These are phyloP conservation scores for Salix purpurea DNA, from an alignment of 345 rosid genomes.

Conservation along the genomic window DNA sequence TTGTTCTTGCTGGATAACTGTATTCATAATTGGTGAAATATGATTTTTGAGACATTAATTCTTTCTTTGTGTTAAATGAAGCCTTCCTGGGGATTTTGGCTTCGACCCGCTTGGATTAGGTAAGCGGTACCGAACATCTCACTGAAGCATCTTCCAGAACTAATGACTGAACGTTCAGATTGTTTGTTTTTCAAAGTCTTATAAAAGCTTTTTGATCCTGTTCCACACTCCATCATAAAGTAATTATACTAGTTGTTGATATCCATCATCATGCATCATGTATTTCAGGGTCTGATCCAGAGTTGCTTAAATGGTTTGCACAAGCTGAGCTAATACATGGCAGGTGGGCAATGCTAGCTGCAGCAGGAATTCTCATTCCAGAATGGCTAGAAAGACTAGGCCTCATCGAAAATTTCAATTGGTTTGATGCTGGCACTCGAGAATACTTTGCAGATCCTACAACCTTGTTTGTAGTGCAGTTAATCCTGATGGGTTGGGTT, in stretches of 20 bases:
- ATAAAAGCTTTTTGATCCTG: too few relatives aligned
- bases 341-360: conserved; percentile 99
- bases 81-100: conserved; percentile 88
- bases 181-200: too few relatives aligned
- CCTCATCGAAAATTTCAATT: conserved; percentile 63
- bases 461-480: conserved; percentile 62
- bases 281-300: conserved; percentile 77
- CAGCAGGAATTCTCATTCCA: conserved; percentile 74
- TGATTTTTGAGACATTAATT: conserved; percentile 4
- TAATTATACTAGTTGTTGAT: not conserved
- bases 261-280: not conserved
- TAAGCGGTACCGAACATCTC: conserved; percentile 13
- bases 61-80: conserved; percentile 20
- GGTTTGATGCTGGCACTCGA: conserved; percentile 79
- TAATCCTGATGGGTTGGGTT: conserved; percentile 81
- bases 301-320: conserved; percentile 79
- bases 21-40: too few relatives aligned
- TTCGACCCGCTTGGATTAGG: conserved; percentile 93
- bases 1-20: too few relatives aligned
- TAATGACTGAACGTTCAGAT: too few relatives aligned
- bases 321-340: conserved; percentile 88
- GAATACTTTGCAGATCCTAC: conserved; percentile 77
- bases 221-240: too few relatives aligned
- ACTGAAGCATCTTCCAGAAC: too few relatives aligned
- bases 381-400: conserved; percentile 76